Evolutionary conservation across 2,329 filamentous ascomycete genomes (phyloP), one percentile per base, ranked within the genome.

Genomic region (Bertia moriformis): DNA sequence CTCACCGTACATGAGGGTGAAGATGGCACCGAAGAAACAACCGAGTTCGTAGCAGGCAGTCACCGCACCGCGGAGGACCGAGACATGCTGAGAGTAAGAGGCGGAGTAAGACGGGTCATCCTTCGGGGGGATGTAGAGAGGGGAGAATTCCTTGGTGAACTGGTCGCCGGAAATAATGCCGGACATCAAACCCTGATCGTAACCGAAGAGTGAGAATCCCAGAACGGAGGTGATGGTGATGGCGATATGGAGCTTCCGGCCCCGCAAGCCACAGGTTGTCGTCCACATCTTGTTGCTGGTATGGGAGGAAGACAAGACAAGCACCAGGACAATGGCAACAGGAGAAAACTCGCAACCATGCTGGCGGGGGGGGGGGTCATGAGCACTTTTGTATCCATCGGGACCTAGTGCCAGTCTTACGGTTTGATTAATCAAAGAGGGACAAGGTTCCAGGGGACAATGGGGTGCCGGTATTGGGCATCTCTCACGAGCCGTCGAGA

Each of bases 151-250:
- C 4, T 49, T 46, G 3, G 64, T 52, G 41, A 72, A 73, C 4
- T 62, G 63, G 4, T 54, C 50, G 19, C 72, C 51, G 12, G 67
- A 69, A 42, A 73, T 55, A 32, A 73, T 57, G 44, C 57, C 58
- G 39, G 60, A 66, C 61, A 67, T 67, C 2, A 69, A 64, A 47
- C 20, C 22, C 38, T 32, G 22, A 18, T 39, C 38, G 38, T 39
- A 39, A 32, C 38, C 38, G 27, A 39, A 39, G 3, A 39, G 38
- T n/a, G 15, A 37, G 17, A 39, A 39, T 19, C 30, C 33, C 19
- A 51, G 39, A n/a, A 54, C 51, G 33, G 52, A 50, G n/a, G 48
- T 51, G 19, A 55, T 40, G 40, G 52, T 56, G 43, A 54, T 48
- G 17, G 36, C 4, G 30, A 39, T 15, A 15, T 42, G 48, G 39